Percentiles rank a stretch among this genome's conserved stretches.
Evolutionary conservation across 1,284 basidiomycete genomes (phyloP).

Genomic region (Cryptococcus amylolentus): DNA sequence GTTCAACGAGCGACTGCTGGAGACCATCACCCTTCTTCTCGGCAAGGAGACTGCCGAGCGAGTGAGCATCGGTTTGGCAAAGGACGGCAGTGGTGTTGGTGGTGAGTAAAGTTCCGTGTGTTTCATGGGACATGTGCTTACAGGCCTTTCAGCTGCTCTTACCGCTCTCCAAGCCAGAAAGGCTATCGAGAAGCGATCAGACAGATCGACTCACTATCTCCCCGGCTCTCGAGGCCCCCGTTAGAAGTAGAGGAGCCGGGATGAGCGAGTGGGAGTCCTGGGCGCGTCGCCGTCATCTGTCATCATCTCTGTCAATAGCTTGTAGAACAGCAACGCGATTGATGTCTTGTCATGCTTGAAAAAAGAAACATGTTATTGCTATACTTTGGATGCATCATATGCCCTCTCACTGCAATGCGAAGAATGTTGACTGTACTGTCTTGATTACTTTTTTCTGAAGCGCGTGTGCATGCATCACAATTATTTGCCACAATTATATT

Average conservation of each 20-base stretch:
- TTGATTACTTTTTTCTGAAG: neutral
- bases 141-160: slow-evolving; percentile 39
- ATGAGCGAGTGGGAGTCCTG: too few relatives aligned
- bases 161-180: slow-evolving; percentile 51
- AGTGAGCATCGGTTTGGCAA: slow-evolving; percentile 84
- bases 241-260: too few relatives aligned
- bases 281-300: too few relatives aligned
- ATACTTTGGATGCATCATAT: too few relatives aligned
- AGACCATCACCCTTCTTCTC: slow-evolving; percentile 69
- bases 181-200: slow-evolving; percentile 27
- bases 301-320: too few relatives aligned
- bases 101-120: slow-evolving; percentile 56
- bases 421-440: too few relatives aligned
- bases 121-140: neutral
- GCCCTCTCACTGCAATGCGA: too few relatives aligned
- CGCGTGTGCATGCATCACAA: neutral
- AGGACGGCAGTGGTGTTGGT: slow-evolving; percentile 95
- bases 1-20: slow-evolving; percentile 71
- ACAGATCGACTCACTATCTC: slow-evolving; percentile 4
- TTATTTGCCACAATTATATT: neutral
- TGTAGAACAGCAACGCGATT: too few relatives aligned
- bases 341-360: too few relatives aligned
- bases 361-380: too few relatives aligned
- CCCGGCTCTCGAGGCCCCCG: slow-evolving; percentile 6
- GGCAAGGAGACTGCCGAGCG: slow-evolving; percentile 73